A percentile compares a stretch with the other conserved stretches of the same genome.
These are phyloP conservation scores for Tylopilus intermedius DNA, from an alignment of 768 basidiomycete genomes.

Conservation along the genomic window DNA sequence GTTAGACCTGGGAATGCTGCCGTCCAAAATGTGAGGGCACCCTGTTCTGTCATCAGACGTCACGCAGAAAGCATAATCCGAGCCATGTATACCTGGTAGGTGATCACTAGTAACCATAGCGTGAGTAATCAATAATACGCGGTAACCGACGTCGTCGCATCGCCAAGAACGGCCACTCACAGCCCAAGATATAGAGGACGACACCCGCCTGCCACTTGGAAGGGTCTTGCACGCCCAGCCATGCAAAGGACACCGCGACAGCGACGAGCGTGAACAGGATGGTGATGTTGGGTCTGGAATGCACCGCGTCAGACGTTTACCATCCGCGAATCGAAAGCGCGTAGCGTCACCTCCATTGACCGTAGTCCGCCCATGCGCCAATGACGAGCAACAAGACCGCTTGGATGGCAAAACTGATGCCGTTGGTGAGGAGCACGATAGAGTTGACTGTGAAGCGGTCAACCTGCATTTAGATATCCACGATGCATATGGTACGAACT, in stretches of 20 bases:
- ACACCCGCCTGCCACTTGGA: constrained; percentile 60
- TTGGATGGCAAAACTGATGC: constrained; percentile 74
- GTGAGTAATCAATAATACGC: neutral
- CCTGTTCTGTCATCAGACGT: constrained; percentile 32
- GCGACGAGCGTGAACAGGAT: constrained; percentile 67
- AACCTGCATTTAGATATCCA: no score
- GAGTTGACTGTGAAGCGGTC: constrained; percentile 52
- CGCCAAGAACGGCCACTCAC: constrained; percentile 35
- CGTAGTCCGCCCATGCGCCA: constrained; percentile 80
- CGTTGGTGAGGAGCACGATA: constrained; percentile 73
- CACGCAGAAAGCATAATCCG: neutral
- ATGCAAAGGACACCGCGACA: constrained; percentile 67
- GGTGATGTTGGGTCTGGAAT: constrained; percentile 63
- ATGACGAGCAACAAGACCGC: constrained; percentile 59
- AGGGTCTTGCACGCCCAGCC: constrained; percentile 68
- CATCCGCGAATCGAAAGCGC: neutral
- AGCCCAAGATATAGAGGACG: constrained; percentile 57
- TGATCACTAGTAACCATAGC: constrained; percentile 44
- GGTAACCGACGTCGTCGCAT: no score
- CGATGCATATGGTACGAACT: no score
- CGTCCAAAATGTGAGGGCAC: constrained; percentile 75
- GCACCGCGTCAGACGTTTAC: constrained; percentile 2
- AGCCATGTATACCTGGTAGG: constrained; percentile 51
- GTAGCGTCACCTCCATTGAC: constrained; percentile 57
- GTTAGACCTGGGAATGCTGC: constrained; percentile 78